phyloP scores from a whole-genome alignment of 805 yeast species.

The Kazachstania taianensis region DNA sequence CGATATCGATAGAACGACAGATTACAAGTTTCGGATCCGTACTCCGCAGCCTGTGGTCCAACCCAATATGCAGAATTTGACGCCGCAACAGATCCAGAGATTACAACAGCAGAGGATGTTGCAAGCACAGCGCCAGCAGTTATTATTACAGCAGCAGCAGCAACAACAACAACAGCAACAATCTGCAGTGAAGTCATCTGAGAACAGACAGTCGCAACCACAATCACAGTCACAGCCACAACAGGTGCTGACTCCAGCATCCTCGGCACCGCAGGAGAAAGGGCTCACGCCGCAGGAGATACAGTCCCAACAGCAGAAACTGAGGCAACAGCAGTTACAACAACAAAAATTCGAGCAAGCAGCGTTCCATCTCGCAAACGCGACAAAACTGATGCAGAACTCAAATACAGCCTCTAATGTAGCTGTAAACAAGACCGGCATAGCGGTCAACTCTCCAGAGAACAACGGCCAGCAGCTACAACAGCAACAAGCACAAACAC shows the following conservation, averaged over 20 bases:
- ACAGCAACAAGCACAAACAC: neutral
- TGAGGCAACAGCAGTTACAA: slow-evolving; percentile 28
- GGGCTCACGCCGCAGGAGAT: slow-evolving; percentile 29
- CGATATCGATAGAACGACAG: slow-evolving; percentile 59
- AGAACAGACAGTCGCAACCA: slow-evolving; percentile 6
- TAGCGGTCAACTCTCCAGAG: slow-evolving; percentile 2
- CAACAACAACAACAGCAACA: slow-evolving; percentile 9
- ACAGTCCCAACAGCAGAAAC: slow-evolving; percentile 26
- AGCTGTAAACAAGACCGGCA: neutral
- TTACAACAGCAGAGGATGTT: slow-evolving; percentile 21
- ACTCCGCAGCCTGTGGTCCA: slow-evolving; percentile 34
- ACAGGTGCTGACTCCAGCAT: slow-evolving; percentile 2
- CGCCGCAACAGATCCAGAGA: slow-evolving; percentile 20
- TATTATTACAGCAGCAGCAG: slow-evolving; percentile 10
- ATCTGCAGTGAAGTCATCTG: neutral
- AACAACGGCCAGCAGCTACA: no score
- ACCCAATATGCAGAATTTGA: slow-evolving; percentile 11
- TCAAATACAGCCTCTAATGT: slow-evolving; percentile 5
- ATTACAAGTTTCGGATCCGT: slow-evolving; percentile 48
- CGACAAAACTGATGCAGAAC: slow-evolving; percentile 24
- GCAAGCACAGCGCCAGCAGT: slow-evolving; percentile 12
- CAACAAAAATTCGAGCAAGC: slow-evolving; percentile 28
- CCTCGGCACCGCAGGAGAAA: slow-evolving; percentile 7
- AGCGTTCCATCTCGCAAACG: slow-evolving; percentile 25
- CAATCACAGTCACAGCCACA: slow-evolving; percentile 8